phyloP scores from a whole-genome alignment of 2,329 filamentous ascomycete genomes.

The Calonectria montana region DNA sequence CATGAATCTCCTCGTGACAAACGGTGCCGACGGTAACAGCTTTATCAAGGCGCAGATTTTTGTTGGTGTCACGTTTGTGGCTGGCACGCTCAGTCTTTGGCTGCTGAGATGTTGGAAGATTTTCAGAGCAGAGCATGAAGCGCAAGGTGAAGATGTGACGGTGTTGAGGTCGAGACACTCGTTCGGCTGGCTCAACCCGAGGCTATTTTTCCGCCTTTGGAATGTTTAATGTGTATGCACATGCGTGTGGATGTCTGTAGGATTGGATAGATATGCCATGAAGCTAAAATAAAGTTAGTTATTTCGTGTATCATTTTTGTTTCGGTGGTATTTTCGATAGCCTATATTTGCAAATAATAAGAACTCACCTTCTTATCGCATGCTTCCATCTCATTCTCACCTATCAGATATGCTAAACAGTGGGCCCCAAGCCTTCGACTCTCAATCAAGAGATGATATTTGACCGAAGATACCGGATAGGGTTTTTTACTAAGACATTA shows the following conservation, averaged over 20 bases:
- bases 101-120: slow-evolving; percentile 72
- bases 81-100: slow-evolving; percentile 62
- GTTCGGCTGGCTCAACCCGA: slow-evolving; percentile 28
- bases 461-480: neutral
- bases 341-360: no score
- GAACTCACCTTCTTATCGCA: neutral
- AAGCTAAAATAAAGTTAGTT: no score
- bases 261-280: neutral
- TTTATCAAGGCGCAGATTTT: slow-evolving; percentile 71
- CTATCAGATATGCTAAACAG: no score
- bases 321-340: no score
- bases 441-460: neutral
- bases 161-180: neutral
- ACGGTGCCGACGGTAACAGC: slow-evolving; percentile 45
- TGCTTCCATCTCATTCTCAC: neutral
- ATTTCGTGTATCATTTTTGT: no score
- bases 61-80: slow-evolving; percentile 71
- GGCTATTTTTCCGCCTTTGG: slow-evolving; percentile 24
- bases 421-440: no score
- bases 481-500: no score
- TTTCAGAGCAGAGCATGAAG: slow-evolving; percentile 31
- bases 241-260: no score
- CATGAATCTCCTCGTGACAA: slow-evolving; percentile 60
- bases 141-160: neutral
- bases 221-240: slow-evolving; percentile 16